Base-by-base conservation (phyloP, 805 yeast species). In the Metschnikowia baotianmanensis region DNA sequence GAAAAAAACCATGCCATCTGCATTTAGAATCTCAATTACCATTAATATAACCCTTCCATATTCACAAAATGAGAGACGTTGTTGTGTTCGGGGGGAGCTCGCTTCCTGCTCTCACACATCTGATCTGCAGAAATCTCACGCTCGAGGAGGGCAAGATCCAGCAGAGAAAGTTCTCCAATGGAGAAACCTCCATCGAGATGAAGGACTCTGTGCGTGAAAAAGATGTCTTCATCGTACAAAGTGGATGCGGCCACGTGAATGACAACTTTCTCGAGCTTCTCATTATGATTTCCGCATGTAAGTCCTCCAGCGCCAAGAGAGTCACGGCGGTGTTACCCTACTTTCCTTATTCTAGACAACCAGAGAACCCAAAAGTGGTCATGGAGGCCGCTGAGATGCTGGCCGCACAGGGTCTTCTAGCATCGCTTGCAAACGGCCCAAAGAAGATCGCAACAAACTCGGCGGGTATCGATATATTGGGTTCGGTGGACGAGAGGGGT, bases 321-420 rank as follows among this genome's bases (percentile, higher is more conserved):
- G 95, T 89, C 31, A 87, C 96, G 2, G 96, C 91, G 0, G 96
- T 89, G 22, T 71, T 86, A 62, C 99, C 99, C 3, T 72, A 89
- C 46, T 93, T 93, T 63, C 96, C 98, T 20, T 93, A 93, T 60
- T 86, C 96, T 3, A 76, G 99, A 57, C 99, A 93, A 63, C 95
- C 96, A 4, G 98, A 91, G 62, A 80, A 87, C 26, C 96, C 96
- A 23, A 49, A 49, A 42, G 52, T 51, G 17, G 43, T 44, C 18
- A 50, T 50, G 55, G 55, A 42, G 18, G 43, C 45, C 8, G 39
- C 42, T 10, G 51, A 46, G 13, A 32, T 35, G 17, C 40, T 38
- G 38, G 42, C 48, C 10, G 38, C 43, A 3, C 43, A 39, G 15
- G 51, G 48, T 2, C 36, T 38, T 15, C 37, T 48, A 23, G 40